Evolutionary conservation across 768 basidiomycete species (phyloP).

Genomic region (Leccinum obscurum): DNA sequence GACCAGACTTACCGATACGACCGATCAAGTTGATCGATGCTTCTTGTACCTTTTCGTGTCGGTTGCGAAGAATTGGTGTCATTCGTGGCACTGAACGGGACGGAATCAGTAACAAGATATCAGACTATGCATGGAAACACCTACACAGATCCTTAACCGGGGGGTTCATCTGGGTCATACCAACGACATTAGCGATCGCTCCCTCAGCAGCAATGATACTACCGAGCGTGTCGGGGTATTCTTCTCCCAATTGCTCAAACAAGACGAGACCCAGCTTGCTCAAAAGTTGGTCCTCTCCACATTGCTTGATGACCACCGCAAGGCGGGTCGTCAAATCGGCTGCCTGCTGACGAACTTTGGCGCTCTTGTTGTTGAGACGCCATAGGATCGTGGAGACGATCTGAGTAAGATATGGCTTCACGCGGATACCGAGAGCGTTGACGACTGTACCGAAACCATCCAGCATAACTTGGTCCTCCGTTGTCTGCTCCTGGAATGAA

Average conservation of each 20-base stretch:
- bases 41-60: slow-evolving; percentile 99
- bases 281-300: slow-evolving; percentile 92
- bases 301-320: slow-evolving; percentile 98
- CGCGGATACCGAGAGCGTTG: slow-evolving; percentile 92
- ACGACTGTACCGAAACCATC: slow-evolving; percentile 98
- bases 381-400: slow-evolving; percentile 99
- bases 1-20: slow-evolving; percentile 64
- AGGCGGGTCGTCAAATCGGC: slow-evolving; percentile 97
- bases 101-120: background rate
- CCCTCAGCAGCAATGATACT: slow-evolving; percentile 99
- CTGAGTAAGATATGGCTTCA: slow-evolving; percentile 97
- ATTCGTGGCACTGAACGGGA: slow-evolving; percentile 85
- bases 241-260: slow-evolving; percentile 98
- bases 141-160: slow-evolving; percentile 97
- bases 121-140: slow-evolving; percentile 35
- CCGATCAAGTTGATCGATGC: slow-evolving; percentile 99
- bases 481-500: slow-evolving; percentile 99
- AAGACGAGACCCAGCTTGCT: slow-evolving; percentile 96
- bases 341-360: slow-evolving; percentile 98
- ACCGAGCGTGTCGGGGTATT: slow-evolving; percentile 98
- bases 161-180: slow-evolving; percentile 99
- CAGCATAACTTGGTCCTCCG: slow-evolving; percentile 98
- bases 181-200: slow-evolving; percentile 98
- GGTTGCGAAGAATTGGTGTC: slow-evolving; percentile 99
- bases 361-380: slow-evolving; percentile 99